These are phyloP conservation scores for Sphagnurus paluster DNA, from an alignment of 1,284 basidiomycete genomes.

Conservation along the genomic window DNA sequence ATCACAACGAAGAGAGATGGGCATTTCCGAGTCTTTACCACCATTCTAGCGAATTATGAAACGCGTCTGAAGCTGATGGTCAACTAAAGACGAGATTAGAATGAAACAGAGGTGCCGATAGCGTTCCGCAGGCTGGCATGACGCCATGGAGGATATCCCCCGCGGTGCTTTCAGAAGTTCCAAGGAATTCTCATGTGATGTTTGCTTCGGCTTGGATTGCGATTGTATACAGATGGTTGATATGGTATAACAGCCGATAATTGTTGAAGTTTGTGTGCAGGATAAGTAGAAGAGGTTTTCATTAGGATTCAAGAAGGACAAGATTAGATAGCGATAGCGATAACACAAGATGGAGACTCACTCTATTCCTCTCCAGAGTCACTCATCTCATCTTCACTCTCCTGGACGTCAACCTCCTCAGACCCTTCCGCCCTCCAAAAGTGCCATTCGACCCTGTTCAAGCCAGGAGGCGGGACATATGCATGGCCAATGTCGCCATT, in stretches of 20 bases:
- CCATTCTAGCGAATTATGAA: conserved; percentile 7
- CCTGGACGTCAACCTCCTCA: conserved; percentile 18
- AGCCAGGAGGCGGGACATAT: conserved; percentile 26
- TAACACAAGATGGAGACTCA: neutral
- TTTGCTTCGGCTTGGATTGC: no score
- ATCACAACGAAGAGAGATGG: neutral
- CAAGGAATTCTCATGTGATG: no score
- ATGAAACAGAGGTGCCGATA: no score
- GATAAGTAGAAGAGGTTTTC: no score
- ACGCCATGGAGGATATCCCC: no score
- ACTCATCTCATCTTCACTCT: conserved; percentile 16
- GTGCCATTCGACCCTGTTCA: conserved; percentile 31
- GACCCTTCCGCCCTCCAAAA: conserved; percentile 23
- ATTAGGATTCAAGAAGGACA: no score
- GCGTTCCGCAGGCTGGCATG: no score
- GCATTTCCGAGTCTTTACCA: conserved; percentile 15
- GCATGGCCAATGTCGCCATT: conserved; percentile 9
- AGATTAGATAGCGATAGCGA: no score
- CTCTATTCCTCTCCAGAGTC: neutral
- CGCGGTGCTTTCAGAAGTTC: no score
- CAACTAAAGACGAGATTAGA: neutral
- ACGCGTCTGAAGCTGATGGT: neutral
- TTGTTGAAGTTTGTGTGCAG: no score
- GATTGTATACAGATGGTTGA: no score
- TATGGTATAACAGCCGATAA: no score